Conservation (phyloP, 148 eudicot species). For the Rhododendron molle region DNA sequence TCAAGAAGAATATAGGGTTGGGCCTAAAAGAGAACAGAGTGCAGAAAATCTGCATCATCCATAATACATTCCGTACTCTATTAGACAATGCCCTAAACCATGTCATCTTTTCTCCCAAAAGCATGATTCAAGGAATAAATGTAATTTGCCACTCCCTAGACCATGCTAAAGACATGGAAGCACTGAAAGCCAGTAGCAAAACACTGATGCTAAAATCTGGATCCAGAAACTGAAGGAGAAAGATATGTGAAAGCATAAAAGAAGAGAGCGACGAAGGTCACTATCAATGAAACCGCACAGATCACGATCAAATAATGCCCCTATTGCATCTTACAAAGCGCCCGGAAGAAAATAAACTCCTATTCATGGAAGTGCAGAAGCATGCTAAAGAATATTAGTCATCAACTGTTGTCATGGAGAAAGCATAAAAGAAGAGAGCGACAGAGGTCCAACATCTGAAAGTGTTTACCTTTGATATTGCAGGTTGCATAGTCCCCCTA, state of each 20-base stretch:
- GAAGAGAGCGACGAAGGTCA: not conserved
- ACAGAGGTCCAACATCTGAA: not conserved
- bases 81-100: not conserved
- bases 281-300: not conserved
- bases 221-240: not conserved
- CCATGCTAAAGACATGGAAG: not conserved
- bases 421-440: not conserved
- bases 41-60: not conserved
- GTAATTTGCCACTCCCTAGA: not conserved
- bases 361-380: not conserved
- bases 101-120: not conserved
- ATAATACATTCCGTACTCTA: not conserved
- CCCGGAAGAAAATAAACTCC: not conserved
- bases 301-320: not conserved
- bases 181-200: not conserved
- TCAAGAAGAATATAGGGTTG: not conserved
- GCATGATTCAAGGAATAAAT: not conserved
- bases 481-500: slow-evolving; percentile 91
- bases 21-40: not conserved
- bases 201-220: not conserved
- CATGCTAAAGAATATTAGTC: not conserved
- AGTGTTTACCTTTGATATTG: slow-evolving; percentile 72
- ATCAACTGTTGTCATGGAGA: not conserved
- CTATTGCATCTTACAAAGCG: not conserved
- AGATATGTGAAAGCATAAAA: no score